Percentiles rank a stretch among this genome's conserved stretches.
Evolutionary conservation across 257 asterid species (phyloP).

Genomic region (Nicotiana knightiana): DNA sequence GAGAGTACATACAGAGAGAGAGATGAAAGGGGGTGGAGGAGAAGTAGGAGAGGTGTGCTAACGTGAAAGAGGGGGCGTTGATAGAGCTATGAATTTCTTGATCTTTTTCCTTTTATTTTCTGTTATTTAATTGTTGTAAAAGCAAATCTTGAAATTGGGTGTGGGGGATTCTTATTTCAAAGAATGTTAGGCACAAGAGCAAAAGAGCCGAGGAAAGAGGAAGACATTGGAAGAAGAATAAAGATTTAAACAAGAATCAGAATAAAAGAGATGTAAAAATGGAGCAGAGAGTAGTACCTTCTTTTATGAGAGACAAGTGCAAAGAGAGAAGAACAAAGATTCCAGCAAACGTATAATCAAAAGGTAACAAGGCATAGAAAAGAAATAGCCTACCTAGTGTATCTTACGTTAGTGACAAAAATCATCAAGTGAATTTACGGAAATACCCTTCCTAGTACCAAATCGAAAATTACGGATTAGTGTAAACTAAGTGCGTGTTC

Average conservation of each 20-base stretch:
- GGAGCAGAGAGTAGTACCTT: too few species aligned
- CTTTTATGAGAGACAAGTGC: too few species aligned
- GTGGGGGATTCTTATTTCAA: neutral
- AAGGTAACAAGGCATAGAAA: too few species aligned
- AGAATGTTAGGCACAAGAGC: conserved; percentile 1
- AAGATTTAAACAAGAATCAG: too few species aligned
- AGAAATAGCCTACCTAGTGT: too few species aligned
- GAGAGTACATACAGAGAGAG: neutral
- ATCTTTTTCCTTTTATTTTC: neutral
- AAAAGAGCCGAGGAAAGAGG: neutral
- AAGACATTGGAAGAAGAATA: neutral
- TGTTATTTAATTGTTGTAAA: neutral
- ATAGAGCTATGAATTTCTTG: conserved; percentile 10
- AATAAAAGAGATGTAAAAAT: too few species aligned
- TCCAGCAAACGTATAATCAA: too few species aligned
- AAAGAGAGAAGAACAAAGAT: too few species aligned
- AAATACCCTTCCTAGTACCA: too few species aligned
- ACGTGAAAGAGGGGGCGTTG: conserved; percentile 17
- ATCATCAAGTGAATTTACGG: too few species aligned
- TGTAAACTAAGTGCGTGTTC: conserved; percentile 58
- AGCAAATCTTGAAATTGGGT: neutral
- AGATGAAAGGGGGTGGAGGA: neutral
- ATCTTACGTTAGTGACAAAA: too few species aligned
- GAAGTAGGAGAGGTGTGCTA: neutral
- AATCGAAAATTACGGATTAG: too few species aligned